Percentiles rank a stretch among this genome's conserved stretches.
phyloP scores from a whole-genome alignment of 495 filamentous ascomycete genomes.

The Sphaerosporella brunnea region DNA sequence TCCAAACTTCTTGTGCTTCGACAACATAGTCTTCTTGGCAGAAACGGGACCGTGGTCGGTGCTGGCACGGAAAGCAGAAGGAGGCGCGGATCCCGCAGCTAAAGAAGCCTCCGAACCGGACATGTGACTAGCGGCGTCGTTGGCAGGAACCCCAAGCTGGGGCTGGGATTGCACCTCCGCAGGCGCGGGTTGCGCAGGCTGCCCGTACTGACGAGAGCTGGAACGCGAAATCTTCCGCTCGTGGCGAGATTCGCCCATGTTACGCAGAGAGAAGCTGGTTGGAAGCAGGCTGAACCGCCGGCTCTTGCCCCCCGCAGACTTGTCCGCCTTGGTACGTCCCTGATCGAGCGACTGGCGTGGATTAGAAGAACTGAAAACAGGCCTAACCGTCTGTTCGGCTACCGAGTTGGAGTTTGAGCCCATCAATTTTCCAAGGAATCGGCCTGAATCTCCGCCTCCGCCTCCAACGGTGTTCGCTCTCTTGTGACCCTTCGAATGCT shows the following conservation, averaged over 20 bases:
- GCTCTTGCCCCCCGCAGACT: conserved; percentile 14
- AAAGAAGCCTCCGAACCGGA: conserved; percentile 21
- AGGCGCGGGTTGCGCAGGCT: not conserved
- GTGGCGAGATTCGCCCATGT: conserved; percentile 15
- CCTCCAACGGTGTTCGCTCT: conserved; percentile 78
- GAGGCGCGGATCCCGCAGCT: conserved; percentile 28
- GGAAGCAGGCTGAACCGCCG: conserved; percentile 71
- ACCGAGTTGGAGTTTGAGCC: conserved; percentile 37
- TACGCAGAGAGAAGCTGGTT: conserved; percentile 44
- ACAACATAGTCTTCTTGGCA: conserved; percentile 29
- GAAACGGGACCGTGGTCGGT: conserved; percentile 29
- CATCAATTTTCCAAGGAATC: conserved; percentile 56
- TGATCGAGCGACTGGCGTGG: conserved; percentile 27
- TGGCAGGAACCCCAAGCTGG: conserved; percentile 13
- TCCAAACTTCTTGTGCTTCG: conserved; percentile 70
- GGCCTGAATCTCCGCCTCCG: conserved; percentile 59
- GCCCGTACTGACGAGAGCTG: not conserved
- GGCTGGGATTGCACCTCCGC: conserved; percentile 14
- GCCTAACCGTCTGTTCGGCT: conserved; percentile 40
- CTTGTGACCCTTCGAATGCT: conserved; percentile 53
- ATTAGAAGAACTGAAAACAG: conserved; percentile 55
- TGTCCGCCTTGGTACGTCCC: conserved; percentile 17
- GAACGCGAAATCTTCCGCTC: conserved; percentile 7
- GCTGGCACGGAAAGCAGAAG: conserved; percentile 33
- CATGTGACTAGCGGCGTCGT: conserved; percentile 12